These are phyloP conservation scores for Exophiala sideris DNA, from an alignment of 2,329 filamentous ascomycete species.

Conservation along the genomic window DNA sequence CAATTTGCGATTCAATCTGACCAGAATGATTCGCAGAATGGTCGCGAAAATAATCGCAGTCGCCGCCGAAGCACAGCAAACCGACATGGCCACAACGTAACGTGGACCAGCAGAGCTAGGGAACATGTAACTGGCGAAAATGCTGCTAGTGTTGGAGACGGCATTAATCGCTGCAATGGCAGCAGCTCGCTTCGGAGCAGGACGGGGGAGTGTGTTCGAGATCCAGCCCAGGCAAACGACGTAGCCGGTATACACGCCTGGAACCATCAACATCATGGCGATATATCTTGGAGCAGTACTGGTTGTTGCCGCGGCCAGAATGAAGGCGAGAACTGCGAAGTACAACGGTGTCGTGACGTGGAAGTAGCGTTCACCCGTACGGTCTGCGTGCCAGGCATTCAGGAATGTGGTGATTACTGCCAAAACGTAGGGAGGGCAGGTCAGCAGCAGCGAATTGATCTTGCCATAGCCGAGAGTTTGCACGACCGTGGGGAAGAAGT, in stretches of 20 bases:
- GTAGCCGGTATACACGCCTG: conserved; percentile 50
- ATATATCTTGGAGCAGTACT: conserved; percentile 61
- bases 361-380: conserved; percentile 66
- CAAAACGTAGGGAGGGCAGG: conserved; percentile 51
- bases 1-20: conserved; percentile 65
- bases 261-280: conserved; percentile 67
- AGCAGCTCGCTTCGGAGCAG: conserved; percentile 69
- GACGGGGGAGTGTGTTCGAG: conserved; percentile 69
- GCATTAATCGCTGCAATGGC: conserved; percentile 75
- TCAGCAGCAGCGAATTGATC: conserved; percentile 50
- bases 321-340: conserved; percentile 62
- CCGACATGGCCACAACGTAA: conserved; percentile 59
- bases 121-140: conserved; percentile 70
- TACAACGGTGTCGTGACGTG: conserved; percentile 63
- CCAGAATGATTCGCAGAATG: conserved; percentile 60
- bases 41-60: conserved; percentile 63
- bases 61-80: conserved; percentile 64
- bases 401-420: conserved; percentile 56
- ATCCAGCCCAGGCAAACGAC: conserved; percentile 73
- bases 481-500: conserved; percentile 70
- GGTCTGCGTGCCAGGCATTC: conserved; percentile 59
- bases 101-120: conserved; percentile 43
- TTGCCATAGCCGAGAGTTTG: conserved; percentile 64
- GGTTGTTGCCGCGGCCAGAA: conserved; percentile 64
- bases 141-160: conserved; percentile 64